phyloP scores from a whole-genome alignment of 202 grass and related monocot species.

The Hordeum pubiflorum region DNA sequence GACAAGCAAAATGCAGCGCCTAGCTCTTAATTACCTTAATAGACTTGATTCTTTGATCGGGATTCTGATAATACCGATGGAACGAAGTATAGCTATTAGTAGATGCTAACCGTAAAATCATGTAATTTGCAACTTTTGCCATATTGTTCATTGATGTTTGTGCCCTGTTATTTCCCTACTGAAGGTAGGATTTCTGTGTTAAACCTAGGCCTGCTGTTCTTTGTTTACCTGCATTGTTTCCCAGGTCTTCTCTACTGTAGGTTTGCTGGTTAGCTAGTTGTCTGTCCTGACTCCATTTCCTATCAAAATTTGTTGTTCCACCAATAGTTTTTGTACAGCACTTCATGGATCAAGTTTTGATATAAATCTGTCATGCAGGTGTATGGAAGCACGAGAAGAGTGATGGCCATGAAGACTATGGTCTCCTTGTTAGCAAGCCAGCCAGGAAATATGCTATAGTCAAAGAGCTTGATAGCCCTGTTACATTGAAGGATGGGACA shows the following conservation, averaged over 20 bases:
- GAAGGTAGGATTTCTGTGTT: not conserved
- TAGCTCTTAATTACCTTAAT: not conserved
- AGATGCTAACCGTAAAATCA: not conserved
- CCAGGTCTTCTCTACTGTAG: too few relatives aligned
- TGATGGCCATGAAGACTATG: conserved; percentile 90
- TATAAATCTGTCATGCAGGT: conserved; percentile 37
- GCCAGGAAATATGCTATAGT: conserved; percentile 88
- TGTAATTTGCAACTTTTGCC: not conserved
- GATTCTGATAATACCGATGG: not conserved
- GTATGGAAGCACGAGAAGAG: conserved; percentile 85
- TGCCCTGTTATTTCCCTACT: too few relatives aligned
- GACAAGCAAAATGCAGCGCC: not conserved
- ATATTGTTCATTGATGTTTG: not conserved
- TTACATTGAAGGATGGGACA: conserved; percentile 68
- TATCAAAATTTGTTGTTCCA: not conserved
- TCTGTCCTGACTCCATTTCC: not conserved
- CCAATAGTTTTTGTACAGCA: not conserved
- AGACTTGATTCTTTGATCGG: not conserved
- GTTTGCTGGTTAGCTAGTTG: not conserved
- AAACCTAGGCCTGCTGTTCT: too few relatives aligned
- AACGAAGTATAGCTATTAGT: not conserved
- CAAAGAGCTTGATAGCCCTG: conserved; percentile 65
- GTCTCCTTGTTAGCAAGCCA: conserved; percentile 72
- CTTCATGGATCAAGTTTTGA: not conserved
- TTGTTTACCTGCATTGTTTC: not conserved